A percentile compares a stretch with the other conserved stretches of the same genome.
phyloP scores from a whole-genome alignment of 352 stramenopile genomes.

The Phytophthora lateralis region DNA sequence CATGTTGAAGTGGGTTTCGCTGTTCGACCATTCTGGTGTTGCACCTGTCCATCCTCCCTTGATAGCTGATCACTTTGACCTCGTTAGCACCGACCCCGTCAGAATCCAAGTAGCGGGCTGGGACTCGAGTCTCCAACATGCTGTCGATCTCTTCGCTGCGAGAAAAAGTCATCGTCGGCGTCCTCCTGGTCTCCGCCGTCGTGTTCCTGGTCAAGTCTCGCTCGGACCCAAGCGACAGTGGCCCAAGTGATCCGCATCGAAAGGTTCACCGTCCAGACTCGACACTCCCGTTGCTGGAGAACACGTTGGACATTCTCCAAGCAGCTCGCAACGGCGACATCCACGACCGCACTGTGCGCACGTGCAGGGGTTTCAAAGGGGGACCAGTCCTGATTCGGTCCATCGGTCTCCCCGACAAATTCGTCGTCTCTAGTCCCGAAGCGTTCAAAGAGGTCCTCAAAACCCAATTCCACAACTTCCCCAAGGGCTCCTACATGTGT shows the following conservation, averaged over 20 bases:
- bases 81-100: neutral
- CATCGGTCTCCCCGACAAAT: conserved; percentile 30
- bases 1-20: conserved; percentile 2
- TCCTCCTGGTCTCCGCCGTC: neutral
- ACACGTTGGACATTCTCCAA: conserved; percentile 36
- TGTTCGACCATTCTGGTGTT: conserved; percentile 7
- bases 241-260: neutral
- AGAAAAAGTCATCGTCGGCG: neutral
- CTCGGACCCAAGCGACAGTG: neutral
- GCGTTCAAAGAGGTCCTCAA: conserved; percentile 51
- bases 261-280: conserved; percentile 19
- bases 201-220: neutral
- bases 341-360: conserved; percentile 32
- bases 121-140: neutral
- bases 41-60: neutral
- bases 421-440: conserved; percentile 34
- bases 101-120: neutral
- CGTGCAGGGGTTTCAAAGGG: conserved; percentile 24
- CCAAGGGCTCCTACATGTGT: conserved; percentile 51
- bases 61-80: neutral
- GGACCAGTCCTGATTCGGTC: conserved; percentile 29
- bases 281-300: conserved; percentile 44
- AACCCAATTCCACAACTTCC: conserved; percentile 66
- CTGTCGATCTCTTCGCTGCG: neutral
- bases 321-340: conserved; percentile 25